A percentile compares a stretch with the other conserved stretches of the same genome.
phyloP scores from a whole-genome alignment of 768 basidiomycete genomes.

The Podaxis sp. region DNA sequence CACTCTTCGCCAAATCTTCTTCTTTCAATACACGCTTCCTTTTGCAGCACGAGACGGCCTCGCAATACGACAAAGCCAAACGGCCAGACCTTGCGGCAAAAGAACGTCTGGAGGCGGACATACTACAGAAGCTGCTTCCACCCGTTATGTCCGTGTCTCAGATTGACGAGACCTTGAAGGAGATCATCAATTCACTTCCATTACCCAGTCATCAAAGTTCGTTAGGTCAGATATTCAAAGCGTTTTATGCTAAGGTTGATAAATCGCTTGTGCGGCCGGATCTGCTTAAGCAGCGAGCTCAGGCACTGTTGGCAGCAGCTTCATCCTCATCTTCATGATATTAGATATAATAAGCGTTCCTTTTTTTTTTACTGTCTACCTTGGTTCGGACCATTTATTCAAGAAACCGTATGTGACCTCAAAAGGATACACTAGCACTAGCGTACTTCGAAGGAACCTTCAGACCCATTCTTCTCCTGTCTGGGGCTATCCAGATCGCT shows the following conservation, averaged over 20 bases:
- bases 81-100: slow-evolving; percentile 66
- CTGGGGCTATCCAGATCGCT: background rate
- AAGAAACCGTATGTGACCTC: background rate
- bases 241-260: slow-evolving; percentile 63
- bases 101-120: slow-evolving; percentile 55
- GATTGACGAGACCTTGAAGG: slow-evolving; percentile 51
- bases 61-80: slow-evolving; percentile 54
- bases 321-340: background rate
- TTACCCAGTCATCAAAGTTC: slow-evolving; percentile 31
- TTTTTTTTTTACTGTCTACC: background rate
- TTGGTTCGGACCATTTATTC: slow-evolving; percentile 4
- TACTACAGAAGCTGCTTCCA: slow-evolving; percentile 59
- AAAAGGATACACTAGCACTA: background rate
- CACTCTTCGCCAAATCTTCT: too few species aligned
- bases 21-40: background rate
- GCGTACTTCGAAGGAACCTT: background rate
- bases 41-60: slow-evolving; percentile 56
- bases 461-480: slow-evolving; percentile 12
- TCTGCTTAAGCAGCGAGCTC: slow-evolving; percentile 54
- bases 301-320: slow-evolving; percentile 24
- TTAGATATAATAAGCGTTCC: background rate
- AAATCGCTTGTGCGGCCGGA: slow-evolving; percentile 56
- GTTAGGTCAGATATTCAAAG: slow-evolving; percentile 56
- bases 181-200: slow-evolving; percentile 35
- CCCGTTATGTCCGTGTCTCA: slow-evolving; percentile 55